Evolutionary conservation across 192 early-diverging fungal species (phyloP).

Genomic region (Coemansia reversa): DNA sequence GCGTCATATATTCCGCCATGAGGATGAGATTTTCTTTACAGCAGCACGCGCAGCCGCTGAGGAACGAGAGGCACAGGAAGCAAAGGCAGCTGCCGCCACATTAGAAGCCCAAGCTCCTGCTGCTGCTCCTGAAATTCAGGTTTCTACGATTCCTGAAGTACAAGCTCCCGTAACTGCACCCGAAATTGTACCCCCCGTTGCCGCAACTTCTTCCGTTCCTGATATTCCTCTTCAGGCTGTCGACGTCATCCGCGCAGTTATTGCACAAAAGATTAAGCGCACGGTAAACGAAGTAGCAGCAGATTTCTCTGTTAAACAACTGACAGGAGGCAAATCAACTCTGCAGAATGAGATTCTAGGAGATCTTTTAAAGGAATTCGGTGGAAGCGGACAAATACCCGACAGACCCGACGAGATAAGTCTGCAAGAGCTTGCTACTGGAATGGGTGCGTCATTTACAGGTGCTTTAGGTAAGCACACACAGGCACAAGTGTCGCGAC

Average conservation of each 20-base stretch:
- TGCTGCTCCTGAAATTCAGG: conserved; percentile 32
- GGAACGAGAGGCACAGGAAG: conserved; percentile 42
- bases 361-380: conserved; percentile 90
- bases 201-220: conserved; percentile 58
- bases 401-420: conserved; percentile 88
- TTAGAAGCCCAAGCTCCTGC: background rate
- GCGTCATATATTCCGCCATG: conserved; percentile 28
- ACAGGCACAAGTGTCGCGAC: conserved; percentile 69
- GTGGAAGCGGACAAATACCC: conserved; percentile 68
- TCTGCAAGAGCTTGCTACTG: conserved; percentile 78
- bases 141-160: conserved; percentile 45
- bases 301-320: conserved; percentile 63
- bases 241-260: conserved; percentile 78
- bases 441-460: conserved; percentile 68
- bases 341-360: conserved; percentile 97
- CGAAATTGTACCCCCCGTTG: too few species aligned
- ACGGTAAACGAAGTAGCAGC: conserved; percentile 68
- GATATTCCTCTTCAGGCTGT: conserved; percentile 76
- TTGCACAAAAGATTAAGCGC: conserved; percentile 92
- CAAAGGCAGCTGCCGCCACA: conserved; percentile 19
- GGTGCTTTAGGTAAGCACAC: conserved; percentile 78
- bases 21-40: conserved; percentile 26
- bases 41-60: conserved; percentile 65
- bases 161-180: conserved; percentile 33
- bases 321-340: conserved; percentile 94